Evolutionary conservation across 495 filamentous ascomycete genomes (phyloP).

Genomic region (Tuber calosporum): DNA sequence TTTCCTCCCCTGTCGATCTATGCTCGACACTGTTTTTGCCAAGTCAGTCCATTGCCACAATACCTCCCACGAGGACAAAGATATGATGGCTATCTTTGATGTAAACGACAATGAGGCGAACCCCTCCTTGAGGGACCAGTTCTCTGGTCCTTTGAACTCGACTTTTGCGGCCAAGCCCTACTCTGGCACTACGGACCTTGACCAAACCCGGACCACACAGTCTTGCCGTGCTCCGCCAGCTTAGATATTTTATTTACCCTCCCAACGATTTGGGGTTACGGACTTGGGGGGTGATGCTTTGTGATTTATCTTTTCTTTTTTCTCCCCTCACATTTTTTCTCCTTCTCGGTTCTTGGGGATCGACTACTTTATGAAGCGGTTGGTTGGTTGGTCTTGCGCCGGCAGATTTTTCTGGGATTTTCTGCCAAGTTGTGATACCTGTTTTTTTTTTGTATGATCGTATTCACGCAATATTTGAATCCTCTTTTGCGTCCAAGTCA

Average conservation of each 20-base stretch:
- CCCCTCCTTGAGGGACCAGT: constrained; percentile 17
- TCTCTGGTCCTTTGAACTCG: constrained; percentile 32
- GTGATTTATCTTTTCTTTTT: neutral
- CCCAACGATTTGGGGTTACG: neutral
- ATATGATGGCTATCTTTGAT: constrained; percentile 50
- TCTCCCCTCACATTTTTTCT: no score
- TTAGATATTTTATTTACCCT: constrained; percentile 36
- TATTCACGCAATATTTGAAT: neutral
- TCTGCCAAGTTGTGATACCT: neutral
- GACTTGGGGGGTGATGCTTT: neutral
- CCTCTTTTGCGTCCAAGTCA: neutral
- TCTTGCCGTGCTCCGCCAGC: constrained; percentile 27
- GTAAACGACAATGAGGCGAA: constrained; percentile 33
- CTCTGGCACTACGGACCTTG: constrained; percentile 11
- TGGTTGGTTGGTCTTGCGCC: neutral
- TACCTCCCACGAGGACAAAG: constrained; percentile 48
- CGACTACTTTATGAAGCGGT: neutral
- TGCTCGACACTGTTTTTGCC: neutral
- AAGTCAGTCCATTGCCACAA: constrained; percentile 47
- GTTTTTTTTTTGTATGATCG: neutral
- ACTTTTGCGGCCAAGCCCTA: constrained; percentile 25
- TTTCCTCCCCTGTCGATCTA: neutral
- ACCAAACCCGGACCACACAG: constrained; percentile 5
- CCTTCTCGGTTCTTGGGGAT: neutral
- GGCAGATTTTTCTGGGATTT: neutral